A percentile compares a stretch with the other conserved stretches of the same genome.
Evolutionary conservation across 1,139 yeast species (phyloP).

Genomic region (Lodderomyces pseudojiufengensis): DNA sequence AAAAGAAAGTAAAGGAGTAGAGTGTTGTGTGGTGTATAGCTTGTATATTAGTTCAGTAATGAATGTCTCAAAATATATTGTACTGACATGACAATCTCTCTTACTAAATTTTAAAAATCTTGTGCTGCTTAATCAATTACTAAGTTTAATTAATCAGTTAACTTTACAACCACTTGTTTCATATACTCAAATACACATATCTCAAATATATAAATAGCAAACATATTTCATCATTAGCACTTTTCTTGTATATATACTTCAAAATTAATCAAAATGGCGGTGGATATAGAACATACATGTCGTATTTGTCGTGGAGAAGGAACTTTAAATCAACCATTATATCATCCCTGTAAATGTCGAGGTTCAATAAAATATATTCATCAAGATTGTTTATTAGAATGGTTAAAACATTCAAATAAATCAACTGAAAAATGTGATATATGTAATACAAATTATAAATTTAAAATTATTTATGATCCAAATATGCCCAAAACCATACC

Average conservation of each 20-base stretch:
- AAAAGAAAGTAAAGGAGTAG: slow-evolving; percentile 1
- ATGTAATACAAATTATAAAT: slow-evolving; percentile 74
- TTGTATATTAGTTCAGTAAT: background rate
- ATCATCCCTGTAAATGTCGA: slow-evolving; percentile 89
- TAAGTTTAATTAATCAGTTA: background rate
- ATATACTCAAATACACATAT: background rate
- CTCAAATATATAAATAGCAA: no score
- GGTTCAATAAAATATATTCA: slow-evolving; percentile 94
- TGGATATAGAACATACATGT: slow-evolving; percentile 47
- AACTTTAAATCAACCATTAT: slow-evolving; percentile 73
- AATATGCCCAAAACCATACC: slow-evolving; percentile 71
- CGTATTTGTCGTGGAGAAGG: slow-evolving; percentile 94
- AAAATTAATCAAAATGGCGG: slow-evolving; percentile 3
- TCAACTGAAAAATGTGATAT: slow-evolving; percentile 76
- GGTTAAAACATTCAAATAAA: slow-evolving; percentile 70
- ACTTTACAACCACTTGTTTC: background rate
- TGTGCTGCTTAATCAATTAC: no score
- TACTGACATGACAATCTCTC: no score
- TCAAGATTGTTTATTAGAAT: slow-evolving; percentile 84
- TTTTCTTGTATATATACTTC: no score
- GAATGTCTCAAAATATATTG: no score
- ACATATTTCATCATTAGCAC: no score
- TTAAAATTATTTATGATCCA: slow-evolving; percentile 67
- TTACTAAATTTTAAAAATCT: no score
- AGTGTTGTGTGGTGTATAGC: background rate